Evolutionary conservation across 805 yeast genomes (phyloP).

Genomic region (Metschnikowia borealis): DNA sequence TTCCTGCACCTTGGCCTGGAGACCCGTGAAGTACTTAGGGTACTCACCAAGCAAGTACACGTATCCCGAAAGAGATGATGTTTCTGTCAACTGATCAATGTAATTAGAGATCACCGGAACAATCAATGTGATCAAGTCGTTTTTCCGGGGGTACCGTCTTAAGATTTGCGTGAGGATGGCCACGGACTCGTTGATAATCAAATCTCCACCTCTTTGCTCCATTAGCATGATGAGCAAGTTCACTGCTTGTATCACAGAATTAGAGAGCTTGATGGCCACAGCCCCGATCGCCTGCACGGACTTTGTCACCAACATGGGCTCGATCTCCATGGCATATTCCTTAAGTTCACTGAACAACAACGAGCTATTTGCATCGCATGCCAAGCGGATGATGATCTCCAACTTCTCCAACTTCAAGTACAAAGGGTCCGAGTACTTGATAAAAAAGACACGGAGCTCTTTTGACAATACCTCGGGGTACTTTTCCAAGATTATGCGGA

Average conservation of each 20-base stretch:
- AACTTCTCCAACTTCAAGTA: slow-evolving; percentile 74
- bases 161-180: slow-evolving; percentile 60
- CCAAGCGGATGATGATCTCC: slow-evolving; percentile 68
- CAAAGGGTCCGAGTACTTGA: slow-evolving; percentile 81
- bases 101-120: slow-evolving; percentile 52
- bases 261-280: slow-evolving; percentile 60
- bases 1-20: slow-evolving; percentile 43
- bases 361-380: slow-evolving; percentile 55
- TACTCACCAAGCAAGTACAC: slow-evolving; percentile 74
- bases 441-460: slow-evolving; percentile 85
- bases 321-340: slow-evolving; percentile 83
- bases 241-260: slow-evolving; percentile 51
- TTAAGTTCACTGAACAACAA: slow-evolving; percentile 64
- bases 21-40: slow-evolving; percentile 53
- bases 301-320: slow-evolving; percentile 66
- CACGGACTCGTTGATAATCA: slow-evolving; percentile 56
- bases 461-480: slow-evolving; percentile 75
- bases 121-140: slow-evolving; percentile 45
- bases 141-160: slow-evolving; percentile 58
- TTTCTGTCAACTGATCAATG: slow-evolving; percentile 44
- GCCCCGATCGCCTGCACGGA: slow-evolving; percentile 68
- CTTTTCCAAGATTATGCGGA: slow-evolving; percentile 82
- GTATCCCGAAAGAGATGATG: slow-evolving; percentile 55
- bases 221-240: slow-evolving; percentile 57
- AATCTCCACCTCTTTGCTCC: slow-evolving; percentile 59